Evolutionary conservation across 1,284 basidiomycete genomes (phyloP).

Genomic region (Ustilago shanxiensis): DNA sequence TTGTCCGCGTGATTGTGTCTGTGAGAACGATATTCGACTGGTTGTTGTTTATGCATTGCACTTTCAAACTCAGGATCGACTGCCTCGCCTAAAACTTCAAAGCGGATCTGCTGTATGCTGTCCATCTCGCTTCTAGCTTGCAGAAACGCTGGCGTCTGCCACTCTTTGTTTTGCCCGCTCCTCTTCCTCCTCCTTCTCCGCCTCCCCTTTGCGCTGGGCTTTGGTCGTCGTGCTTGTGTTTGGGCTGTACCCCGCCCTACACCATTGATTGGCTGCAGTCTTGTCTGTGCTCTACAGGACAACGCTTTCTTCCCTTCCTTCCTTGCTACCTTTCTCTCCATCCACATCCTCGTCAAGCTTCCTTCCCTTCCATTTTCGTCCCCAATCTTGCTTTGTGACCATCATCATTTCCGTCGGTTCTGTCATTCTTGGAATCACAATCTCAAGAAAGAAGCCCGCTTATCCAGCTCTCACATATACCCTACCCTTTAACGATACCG

Average conservation of each 20-base stretch:
- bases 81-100: not conserved
- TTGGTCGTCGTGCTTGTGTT: too few species aligned
- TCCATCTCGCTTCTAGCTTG: slow-evolving; percentile 9
- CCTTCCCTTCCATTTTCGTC: not conserved
- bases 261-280: slow-evolving; percentile 4
- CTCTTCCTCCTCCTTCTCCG: not conserved
- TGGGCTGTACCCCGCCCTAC: not conserved
- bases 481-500: not conserved
- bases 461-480: not conserved
- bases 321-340: not conserved
- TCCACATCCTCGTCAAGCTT: not conserved
- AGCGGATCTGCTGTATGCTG: slow-evolving; percentile 2
- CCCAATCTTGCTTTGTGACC: slow-evolving; percentile 1
- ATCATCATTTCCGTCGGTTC: not conserved
- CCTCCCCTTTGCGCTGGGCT: not conserved
- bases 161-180: slow-evolving; percentile 7
- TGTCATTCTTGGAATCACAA: not conserved
- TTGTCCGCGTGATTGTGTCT: not conserved
- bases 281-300: not conserved
- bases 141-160: not conserved
- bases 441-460: not conserved
- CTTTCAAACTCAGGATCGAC: slow-evolving; percentile 13
- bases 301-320: not conserved
- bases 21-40: too few species aligned
- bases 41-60: not conserved